Percentiles rank a stretch among this genome's conserved stretches.
Conservation (phyloP, 352 stramenopile species). For the Thraustotheca clavata region DNA sequence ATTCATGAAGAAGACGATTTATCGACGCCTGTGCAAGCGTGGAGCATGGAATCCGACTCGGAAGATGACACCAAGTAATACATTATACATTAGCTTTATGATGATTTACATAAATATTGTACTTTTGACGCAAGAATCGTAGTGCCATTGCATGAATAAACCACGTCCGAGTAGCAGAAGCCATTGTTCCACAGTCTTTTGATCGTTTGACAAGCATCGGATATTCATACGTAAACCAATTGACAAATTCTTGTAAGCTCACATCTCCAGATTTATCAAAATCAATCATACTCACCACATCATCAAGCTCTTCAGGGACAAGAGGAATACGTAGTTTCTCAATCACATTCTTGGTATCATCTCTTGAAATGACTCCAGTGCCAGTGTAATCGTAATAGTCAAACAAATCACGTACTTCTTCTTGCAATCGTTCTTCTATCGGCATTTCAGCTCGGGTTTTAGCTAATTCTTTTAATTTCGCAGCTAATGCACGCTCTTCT, state of each 20-base stretch:
- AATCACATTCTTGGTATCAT: constrained; percentile 18
- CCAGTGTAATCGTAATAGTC: constrained; percentile 53
- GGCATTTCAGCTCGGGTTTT: constrained; percentile 32
- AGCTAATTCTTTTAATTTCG: constrained; percentile 31
- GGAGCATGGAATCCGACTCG: constrained; percentile 4
- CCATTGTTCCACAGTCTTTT: constrained; percentile 46
- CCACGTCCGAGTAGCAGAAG: constrained; percentile 49
- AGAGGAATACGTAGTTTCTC: constrained; percentile 45
- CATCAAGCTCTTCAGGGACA: constrained; percentile 36
- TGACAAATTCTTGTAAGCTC: constrained; percentile 54
- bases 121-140: constrained; percentile 14
- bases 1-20: background rate
- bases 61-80: background rate
- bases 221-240: constrained; percentile 60
- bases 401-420: constrained; percentile 58
- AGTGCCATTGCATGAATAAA: constrained; percentile 31
- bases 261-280: constrained; percentile 53
- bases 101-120: constrained; percentile 1
- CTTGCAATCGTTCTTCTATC: constrained; percentile 34
- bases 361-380: constrained; percentile 20
- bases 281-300: constrained; percentile 80
- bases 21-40: constrained; percentile 11
- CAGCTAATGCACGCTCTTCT: constrained; percentile 38
- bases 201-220: constrained; percentile 38
- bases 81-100: background rate